phyloP scores from a whole-genome alignment of 2,329 filamentous ascomycete species.

The Cercospora beticola region DNA sequence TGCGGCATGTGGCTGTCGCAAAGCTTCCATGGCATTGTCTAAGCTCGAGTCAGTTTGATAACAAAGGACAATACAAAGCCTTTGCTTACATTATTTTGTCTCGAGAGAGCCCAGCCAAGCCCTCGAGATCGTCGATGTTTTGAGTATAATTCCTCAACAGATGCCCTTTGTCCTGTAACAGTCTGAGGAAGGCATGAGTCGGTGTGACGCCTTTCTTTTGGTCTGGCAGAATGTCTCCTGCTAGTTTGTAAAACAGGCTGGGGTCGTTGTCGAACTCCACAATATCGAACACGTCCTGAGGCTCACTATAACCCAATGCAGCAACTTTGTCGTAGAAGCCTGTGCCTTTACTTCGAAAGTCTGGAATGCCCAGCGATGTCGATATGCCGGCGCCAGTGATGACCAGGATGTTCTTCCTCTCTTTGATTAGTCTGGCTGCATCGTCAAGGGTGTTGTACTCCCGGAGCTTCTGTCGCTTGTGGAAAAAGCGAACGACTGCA shows the following conservation, averaged over 20 bases:
- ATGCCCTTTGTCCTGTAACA: constrained; percentile 84
- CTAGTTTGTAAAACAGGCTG: constrained; percentile 84
- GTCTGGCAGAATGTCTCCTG: constrained; percentile 83
- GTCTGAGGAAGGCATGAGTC: constrained; percentile 88
- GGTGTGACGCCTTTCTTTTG: constrained; percentile 74
- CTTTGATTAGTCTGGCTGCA: constrained; percentile 72
- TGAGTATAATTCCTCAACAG: constrained; percentile 97
- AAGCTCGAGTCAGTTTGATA: constrained; percentile 40
- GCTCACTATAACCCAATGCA: constrained; percentile 71
- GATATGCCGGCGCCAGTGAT: constrained; percentile 96
- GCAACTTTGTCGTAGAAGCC: constrained; percentile 86
- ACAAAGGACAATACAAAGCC: not conserved
- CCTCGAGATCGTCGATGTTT: constrained; percentile 80
- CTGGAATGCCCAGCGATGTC: constrained; percentile 92
- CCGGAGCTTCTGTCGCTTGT: constrained; percentile 74
- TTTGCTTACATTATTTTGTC: constrained; percentile 34
- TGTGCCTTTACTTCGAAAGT: constrained; percentile 91
- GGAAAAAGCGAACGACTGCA: constrained; percentile 76
- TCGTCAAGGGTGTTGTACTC: constrained; percentile 86
- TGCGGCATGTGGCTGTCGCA: constrained; percentile 83
- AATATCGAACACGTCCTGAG: constrained; percentile 95
- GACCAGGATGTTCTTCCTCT: constrained; percentile 81
- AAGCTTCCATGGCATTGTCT: constrained; percentile 92
- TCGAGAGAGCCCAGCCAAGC: constrained; percentile 8
- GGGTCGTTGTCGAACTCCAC: constrained; percentile 82